Evolutionary conservation across 2,329 filamentous ascomycete species (phyloP).

Genomic region (Fulvia fulva): DNA sequence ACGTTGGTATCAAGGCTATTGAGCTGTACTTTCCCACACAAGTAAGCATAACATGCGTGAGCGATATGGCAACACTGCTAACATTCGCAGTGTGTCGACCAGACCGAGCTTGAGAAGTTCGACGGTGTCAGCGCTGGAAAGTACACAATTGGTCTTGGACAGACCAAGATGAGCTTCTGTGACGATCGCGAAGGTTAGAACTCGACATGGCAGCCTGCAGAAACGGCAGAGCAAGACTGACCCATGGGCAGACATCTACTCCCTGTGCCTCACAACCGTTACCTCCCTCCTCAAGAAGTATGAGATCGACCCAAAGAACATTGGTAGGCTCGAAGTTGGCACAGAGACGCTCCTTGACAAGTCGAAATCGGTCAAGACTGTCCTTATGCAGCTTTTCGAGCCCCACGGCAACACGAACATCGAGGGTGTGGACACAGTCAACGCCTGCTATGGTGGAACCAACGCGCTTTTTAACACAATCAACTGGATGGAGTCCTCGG

Average conservation of each 20-base stretch:
- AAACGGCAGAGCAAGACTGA: not conserved
- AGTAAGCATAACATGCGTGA: slow-evolving; percentile 33
- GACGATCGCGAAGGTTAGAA: slow-evolving; percentile 49
- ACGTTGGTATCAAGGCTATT: slow-evolving; percentile 53
- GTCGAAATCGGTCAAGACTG: slow-evolving; percentile 53
- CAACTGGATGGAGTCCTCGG: slow-evolving; percentile 53
- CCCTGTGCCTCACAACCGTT: slow-evolving; percentile 49
- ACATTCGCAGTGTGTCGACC: slow-evolving; percentile 47
- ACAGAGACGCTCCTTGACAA: slow-evolving; percentile 54
- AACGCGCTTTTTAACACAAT: slow-evolving; percentile 53
- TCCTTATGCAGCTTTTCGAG: slow-evolving; percentile 52
- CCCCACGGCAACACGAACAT: slow-evolving; percentile 51
- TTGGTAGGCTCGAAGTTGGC: slow-evolving; percentile 52
- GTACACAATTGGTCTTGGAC: slow-evolving; percentile 53
- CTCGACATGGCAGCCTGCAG: not conserved
- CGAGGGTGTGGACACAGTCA: slow-evolving; percentile 52
- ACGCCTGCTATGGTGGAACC: slow-evolving; percentile 53
- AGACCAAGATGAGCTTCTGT: slow-evolving; percentile 55
- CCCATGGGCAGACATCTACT: slow-evolving; percentile 47
- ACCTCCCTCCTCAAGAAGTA: slow-evolving; percentile 52
- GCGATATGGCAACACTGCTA: slow-evolving; percentile 7
- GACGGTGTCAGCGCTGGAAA: slow-evolving; percentile 51
- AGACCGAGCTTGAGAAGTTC: slow-evolving; percentile 52
- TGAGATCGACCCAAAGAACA: slow-evolving; percentile 48
- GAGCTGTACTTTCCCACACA: slow-evolving; percentile 54